These are phyloP conservation scores for Amanita brunnescens DNA, from an alignment of 768 basidiomycete genomes.

Conservation along the genomic window DNA sequence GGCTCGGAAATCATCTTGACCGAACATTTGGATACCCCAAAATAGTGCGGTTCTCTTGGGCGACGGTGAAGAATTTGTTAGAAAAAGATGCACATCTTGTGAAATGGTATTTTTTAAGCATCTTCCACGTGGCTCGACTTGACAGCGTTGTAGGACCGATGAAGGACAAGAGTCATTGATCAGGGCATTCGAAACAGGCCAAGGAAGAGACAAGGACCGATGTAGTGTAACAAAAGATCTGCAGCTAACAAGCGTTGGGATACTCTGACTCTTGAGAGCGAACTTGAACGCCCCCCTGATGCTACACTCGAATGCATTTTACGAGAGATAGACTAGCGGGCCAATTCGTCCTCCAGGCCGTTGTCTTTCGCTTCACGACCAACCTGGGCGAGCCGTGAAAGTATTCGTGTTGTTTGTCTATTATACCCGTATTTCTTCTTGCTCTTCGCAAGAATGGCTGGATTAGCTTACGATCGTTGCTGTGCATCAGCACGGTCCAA, in stretches of 20 bases:
- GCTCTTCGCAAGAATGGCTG: too few species aligned
- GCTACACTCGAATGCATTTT: too few species aligned
- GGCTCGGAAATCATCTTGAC: constrained; percentile 69
- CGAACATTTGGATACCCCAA: constrained; percentile 90
- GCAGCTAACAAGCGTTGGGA: constrained; percentile 59
- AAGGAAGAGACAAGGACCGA: constrained; percentile 69
- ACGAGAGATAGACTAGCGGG: too few species aligned
- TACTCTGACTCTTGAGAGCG: constrained; percentile 33
- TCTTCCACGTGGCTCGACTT: constrained; percentile 3
- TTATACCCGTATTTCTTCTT: too few species aligned
- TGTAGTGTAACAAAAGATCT: constrained; percentile 67
- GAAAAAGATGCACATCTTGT: constrained; percentile 74
- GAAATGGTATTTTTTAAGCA: constrained; percentile 52
- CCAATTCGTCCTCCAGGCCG: too few species aligned
- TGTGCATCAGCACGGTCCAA: too few species aligned
- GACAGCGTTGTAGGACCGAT: constrained; percentile 56
- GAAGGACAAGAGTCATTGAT: constrained; percentile 72
- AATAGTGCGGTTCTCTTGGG: constrained; percentile 91
- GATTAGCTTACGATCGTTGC: too few species aligned
- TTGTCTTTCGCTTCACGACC: too few species aligned
- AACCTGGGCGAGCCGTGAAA: too few species aligned
- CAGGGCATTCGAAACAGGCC: constrained; percentile 63
- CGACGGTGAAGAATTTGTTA: constrained; percentile 78
- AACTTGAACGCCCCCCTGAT: too few species aligned
- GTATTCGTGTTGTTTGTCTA: too few species aligned